Percentiles rank a stretch among this genome's conserved stretches.
Conservation (phyloP, 2,329 filamentous ascomycete species). For the Epichloe brachyelytri region DNA sequence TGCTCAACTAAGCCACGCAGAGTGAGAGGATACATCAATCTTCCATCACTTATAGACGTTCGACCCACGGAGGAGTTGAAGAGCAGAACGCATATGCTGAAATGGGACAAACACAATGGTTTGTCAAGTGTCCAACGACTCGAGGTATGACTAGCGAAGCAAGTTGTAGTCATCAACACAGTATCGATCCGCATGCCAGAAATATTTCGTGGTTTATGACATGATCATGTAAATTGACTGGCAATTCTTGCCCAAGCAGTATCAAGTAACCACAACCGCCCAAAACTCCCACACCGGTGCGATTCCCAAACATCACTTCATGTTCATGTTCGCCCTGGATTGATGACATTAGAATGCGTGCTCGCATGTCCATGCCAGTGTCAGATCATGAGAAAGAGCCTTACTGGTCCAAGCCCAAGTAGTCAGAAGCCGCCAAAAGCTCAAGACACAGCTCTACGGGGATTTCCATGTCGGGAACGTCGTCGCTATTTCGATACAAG, state of each 20-base stretch:
- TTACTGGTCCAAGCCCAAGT: constrained; percentile 51
- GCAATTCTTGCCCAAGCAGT: not conserved
- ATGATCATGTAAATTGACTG: not conserved
- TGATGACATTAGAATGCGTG: constrained; percentile 15
- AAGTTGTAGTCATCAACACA: not conserved
- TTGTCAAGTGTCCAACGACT: not conserved
- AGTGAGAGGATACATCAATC: constrained; percentile 37
- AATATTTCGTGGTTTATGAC: not conserved
- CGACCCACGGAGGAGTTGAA: constrained; percentile 35
- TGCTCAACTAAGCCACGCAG: constrained; percentile 31
- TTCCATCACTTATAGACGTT: constrained; percentile 43
- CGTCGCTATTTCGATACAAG: constrained; percentile 53
- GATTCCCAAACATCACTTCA: constrained; percentile 17
- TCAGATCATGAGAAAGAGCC: constrained; percentile 8
- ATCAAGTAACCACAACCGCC: not conserved
- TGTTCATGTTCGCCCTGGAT: constrained; percentile 24
- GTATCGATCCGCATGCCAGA: not conserved
- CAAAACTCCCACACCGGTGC: not conserved
- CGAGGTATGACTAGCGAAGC: not conserved
- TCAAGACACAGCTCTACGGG: constrained; percentile 68
- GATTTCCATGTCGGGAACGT: constrained; percentile 71
- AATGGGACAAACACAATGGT: constrained; percentile 23
- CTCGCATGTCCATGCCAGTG: constrained; percentile 15
- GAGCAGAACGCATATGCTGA: constrained; percentile 41
- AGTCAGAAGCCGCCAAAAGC: constrained; percentile 66